Evolutionary conservation across 306 rosid species (phyloP), one percentile per base, ranked within the genome.

Genomic region (Hippophae tibetana): DNA sequence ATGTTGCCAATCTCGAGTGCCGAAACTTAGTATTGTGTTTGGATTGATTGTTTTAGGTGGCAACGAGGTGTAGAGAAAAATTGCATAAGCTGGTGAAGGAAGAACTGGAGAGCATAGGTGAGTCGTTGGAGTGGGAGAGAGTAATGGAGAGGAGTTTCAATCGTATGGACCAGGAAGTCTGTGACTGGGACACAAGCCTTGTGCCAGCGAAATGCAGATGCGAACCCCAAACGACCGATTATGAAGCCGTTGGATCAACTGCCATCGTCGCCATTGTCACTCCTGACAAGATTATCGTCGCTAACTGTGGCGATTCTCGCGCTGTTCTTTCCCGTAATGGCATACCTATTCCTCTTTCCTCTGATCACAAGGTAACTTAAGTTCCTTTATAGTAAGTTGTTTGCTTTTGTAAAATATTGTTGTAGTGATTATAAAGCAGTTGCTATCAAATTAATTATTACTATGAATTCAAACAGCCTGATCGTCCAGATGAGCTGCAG

Each of bases 211-310:
- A 63, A 11, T 84, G 86, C 58, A 62, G 81, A 13, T 84, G 86
- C 38, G 82, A 81, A 61, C 82, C 78, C 31, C 86, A 69, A 57
- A 68, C 80, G 13, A 82, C 86, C 9, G 84, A 84, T 56, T 68
- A 82, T 38, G 86, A 84, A 10, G 73, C 86, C 41, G 90, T 81
- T 3, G 90, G 90, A 76, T 81, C 90, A 25, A 81, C 84, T 5
- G 84, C 86, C 3, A 81, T 84, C 8, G 80, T 78, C 1, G 78
- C 82, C 0, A 9, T 84, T 18, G 60, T 84, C 26, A 73, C 86
- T 13, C 58, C 73, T 10, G 75, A 84, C 8, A 81, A 84, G 71
- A 67, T 84, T 40, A 56, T 84, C 54, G 81, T 84, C 9, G 80
- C 90, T 45, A 84, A 78, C 69, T 84, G 90, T 40, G 84, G 90